Conservation (phyloP, 768 basidiomycete species). For the Xerocomellus dryophilus region DNA sequence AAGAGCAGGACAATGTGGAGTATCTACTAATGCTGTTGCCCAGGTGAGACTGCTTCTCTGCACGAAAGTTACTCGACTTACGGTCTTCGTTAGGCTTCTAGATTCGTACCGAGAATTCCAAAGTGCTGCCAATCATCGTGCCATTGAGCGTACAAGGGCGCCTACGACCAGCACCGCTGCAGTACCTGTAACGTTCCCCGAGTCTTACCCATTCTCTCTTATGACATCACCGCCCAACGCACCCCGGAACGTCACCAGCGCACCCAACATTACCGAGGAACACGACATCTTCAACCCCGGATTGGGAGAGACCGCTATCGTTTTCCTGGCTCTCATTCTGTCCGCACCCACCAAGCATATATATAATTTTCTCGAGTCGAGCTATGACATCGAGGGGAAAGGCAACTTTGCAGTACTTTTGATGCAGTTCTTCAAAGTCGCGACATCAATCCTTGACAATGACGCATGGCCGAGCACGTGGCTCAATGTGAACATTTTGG, state of each 20-base stretch:
- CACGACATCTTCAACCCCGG: conserved; percentile 65
- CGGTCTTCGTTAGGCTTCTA: conserved; percentile 52
- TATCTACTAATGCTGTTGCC: conserved; percentile 79
- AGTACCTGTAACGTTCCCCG: conserved; percentile 83
- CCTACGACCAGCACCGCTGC: conserved; percentile 54
- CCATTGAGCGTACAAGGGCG: conserved; percentile 66
- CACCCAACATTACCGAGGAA: conserved; percentile 42
- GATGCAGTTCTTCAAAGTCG: conserved; percentile 76
- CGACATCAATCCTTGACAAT: conserved; percentile 75
- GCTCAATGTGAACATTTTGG: conserved; percentile 87
- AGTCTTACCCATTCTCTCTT: conserved; percentile 90
- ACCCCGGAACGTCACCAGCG: conserved; percentile 41
- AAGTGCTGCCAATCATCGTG: conserved; percentile 58
- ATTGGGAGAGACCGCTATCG: conserved; percentile 82
- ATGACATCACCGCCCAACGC: conserved; percentile 62
- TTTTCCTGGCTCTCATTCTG: conserved; percentile 76
- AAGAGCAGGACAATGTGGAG: conserved; percentile 93
- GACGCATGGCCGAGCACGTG: conserved; percentile 88
- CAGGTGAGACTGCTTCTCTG: conserved; percentile 46
- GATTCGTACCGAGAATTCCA: conserved; percentile 88
- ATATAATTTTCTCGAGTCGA: conserved; percentile 71
- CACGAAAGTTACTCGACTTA: conserved; percentile 1
- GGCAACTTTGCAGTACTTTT: conserved; percentile 73
- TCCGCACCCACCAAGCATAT: conserved; percentile 79
- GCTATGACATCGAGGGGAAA: conserved; percentile 84